phyloP scores from a whole-genome alignment of 257 asterid genomes.

The Capsicum pubescens region DNA sequence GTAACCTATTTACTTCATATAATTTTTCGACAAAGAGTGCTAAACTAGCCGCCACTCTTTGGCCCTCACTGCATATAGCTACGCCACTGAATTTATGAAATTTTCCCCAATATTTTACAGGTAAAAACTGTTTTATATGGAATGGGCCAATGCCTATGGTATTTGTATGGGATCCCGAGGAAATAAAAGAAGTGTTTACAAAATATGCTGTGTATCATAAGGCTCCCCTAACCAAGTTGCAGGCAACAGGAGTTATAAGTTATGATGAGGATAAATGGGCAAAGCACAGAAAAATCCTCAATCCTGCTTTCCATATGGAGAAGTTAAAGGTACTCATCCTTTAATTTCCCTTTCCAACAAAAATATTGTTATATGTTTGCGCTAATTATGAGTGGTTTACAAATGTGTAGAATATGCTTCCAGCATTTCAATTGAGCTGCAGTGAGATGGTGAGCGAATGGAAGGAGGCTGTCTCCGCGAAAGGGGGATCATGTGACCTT shows the following conservation, averaged over 20 bases:
- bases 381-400: neutral
- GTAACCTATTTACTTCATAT: too few relatives aligned
- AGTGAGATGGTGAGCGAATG: conserved; percentile 47
- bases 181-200: conserved; percentile 44
- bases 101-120: conserved; percentile 33
- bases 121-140: conserved; percentile 40
- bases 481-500: conserved; percentile 37
- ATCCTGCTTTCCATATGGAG: too few relatives aligned
- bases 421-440: conserved; percentile 46
- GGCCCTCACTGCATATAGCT: too few relatives aligned
- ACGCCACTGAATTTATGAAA: too few relatives aligned
- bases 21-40: too few relatives aligned
- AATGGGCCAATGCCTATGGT: neutral
- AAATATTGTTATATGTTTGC: neutral
- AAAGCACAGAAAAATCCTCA: too few relatives aligned
- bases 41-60: too few relatives aligned
- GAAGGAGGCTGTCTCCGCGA: conserved; percentile 34
- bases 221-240: too few relatives aligned
- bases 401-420: conserved; percentile 46
- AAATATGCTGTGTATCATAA: conserved; percentile 36
- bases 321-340: neutral
- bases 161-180: neutral
- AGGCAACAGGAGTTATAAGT: too few relatives aligned
- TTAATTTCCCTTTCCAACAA: too few relatives aligned
- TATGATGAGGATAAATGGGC: too few relatives aligned